Base-by-base conservation (phyloP, 306 rosid species). In the Quercus bicolor region DNA sequence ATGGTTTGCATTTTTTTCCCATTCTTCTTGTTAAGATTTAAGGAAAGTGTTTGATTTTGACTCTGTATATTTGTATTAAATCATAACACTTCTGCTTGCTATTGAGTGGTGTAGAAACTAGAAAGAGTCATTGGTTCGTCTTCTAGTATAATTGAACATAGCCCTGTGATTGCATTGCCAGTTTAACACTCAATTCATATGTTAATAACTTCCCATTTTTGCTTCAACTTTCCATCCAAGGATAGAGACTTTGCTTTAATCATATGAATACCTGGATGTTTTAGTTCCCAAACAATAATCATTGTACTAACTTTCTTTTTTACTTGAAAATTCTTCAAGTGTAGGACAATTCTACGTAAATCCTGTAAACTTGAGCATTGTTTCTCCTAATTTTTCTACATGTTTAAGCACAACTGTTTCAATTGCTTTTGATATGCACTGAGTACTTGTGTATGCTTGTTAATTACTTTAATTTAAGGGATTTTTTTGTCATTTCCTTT, bases 71-170 rank as follows among this genome's bases (percentile, higher is more conserved):
- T 45, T 45, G 52, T 9, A 5, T 5, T 66, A 33, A 23, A 11
- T 57, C 98, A 48, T 93, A 1, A 34, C 40, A 34, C 40, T 19
- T 65, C 9, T 65, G 16, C 51, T 34, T 9, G 24, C 48, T 7
- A 33, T 65, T 65, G 71, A 65, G 51, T 33, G 21, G 34, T 62
- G n/a, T 62, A 62, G 29, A 57, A 57, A 26, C 5, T 62, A 62
- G 29, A 57, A 57, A 62, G 69, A 26, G 69, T 15, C 15, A 59
- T 26, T 40, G 76, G 34, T 51, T 16, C 26, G 6, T 78, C 54
- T 79, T 48, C 13, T 56, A 19, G 40, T 14, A 6, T 26, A 11
- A 59, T 60, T 34, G 55, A 26, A 24, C 21, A 40, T n/a, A 7
- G 6, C 2, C 12, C 54, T 73, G n/a, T 24, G 76, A 18, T 65